Percentiles rank a stretch among this genome's conserved stretches.
These are phyloP conservation scores for Phytophthora ohioensis DNA, from an alignment of 352 stramenopile species.

Conservation along the genomic window DNA sequence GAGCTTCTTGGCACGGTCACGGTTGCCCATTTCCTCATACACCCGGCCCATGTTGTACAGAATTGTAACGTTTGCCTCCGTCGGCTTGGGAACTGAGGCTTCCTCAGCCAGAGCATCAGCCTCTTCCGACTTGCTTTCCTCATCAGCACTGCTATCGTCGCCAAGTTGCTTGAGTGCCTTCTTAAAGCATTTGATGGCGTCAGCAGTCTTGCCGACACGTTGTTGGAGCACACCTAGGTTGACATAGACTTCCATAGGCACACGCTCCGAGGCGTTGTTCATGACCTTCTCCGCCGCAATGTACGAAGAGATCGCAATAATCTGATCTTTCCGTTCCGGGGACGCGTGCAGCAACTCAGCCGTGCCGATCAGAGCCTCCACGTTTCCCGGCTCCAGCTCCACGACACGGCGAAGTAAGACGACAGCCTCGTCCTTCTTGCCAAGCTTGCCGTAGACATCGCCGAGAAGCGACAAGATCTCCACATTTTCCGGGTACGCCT, in stretches of 20 bases:
- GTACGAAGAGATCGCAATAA: slow-evolving; percentile 91
- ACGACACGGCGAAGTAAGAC: slow-evolving; percentile 83
- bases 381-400: slow-evolving; percentile 86
- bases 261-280: slow-evolving; percentile 80
- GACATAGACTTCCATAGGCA: slow-evolving; percentile 87
- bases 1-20: slow-evolving; percentile 90
- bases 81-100: slow-evolving; percentile 54
- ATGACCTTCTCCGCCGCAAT: slow-evolving; percentile 90
- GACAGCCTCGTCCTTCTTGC: slow-evolving; percentile 85
- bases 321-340: slow-evolving; percentile 87
- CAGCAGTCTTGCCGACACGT: slow-evolving; percentile 86
- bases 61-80: slow-evolving; percentile 91
- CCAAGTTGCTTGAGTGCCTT: slow-evolving; percentile 73
- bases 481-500: slow-evolving; percentile 89
- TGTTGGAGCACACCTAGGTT: slow-evolving; percentile 88
- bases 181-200: slow-evolving; percentile 94
- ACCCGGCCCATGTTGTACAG: slow-evolving; percentile 97
- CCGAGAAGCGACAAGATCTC: slow-evolving; percentile 85
- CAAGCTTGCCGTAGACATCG: slow-evolving; percentile 84
- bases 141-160: slow-evolving; percentile 41
- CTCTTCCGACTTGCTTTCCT: slow-evolving; percentile 51
- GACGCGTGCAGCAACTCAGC: slow-evolving; percentile 84
- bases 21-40: slow-evolving; percentile 94
- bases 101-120: slow-evolving; percentile 48
- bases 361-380: slow-evolving; percentile 85